Percentiles rank a stretch among this genome's conserved stretches.
Conservation (phyloP, 2,329 filamentous ascomycete species). For the Verruconis gallopava region DNA sequence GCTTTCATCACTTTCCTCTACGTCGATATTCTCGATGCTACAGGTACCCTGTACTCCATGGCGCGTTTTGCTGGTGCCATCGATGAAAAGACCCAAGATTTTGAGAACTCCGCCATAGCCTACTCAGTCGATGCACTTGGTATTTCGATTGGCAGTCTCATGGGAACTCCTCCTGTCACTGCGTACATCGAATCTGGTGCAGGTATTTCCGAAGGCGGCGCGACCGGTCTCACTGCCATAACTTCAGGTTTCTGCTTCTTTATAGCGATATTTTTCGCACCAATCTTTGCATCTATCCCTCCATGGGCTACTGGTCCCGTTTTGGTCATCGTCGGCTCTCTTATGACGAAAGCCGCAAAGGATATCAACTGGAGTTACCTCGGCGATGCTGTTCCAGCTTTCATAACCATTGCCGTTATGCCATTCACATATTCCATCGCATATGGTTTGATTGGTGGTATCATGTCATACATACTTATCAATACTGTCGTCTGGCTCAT, state of each 20-base stretch:
- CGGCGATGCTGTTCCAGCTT: constrained; percentile 72
- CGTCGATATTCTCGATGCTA: constrained; percentile 79
- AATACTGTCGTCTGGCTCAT: constrained; percentile 60
- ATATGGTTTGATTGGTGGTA: constrained; percentile 71
- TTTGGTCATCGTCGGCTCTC: constrained; percentile 63
- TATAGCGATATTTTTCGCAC: constrained; percentile 77
- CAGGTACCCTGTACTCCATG: constrained; percentile 82
- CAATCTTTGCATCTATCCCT: constrained; percentile 80
- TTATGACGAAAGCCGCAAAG: constrained; percentile 67
- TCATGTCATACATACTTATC: constrained; percentile 62
- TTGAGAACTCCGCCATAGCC: constrained; percentile 71
- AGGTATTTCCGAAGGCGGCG: constrained; percentile 76
- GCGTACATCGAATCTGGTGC: constrained; percentile 84
- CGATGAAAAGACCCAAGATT: constrained; percentile 72
- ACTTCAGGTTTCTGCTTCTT: constrained; percentile 72
- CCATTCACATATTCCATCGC: constrained; percentile 84
- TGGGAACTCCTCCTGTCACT: constrained; percentile 70
- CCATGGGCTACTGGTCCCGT: constrained; percentile 83
- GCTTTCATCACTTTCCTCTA: constrained; percentile 84
- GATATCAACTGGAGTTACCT: constrained; percentile 86
- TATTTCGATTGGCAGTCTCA: constrained; percentile 66
- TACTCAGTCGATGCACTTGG: constrained; percentile 74
- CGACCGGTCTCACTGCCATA: constrained; percentile 73
- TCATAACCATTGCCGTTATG: constrained; percentile 74
- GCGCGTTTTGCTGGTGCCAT: constrained; percentile 70